Evolutionary conservation across 2,329 filamentous ascomycete species (phyloP), one percentile per base, ranked within the genome.

Genomic region (Talaromyces verruculosus): DNA sequence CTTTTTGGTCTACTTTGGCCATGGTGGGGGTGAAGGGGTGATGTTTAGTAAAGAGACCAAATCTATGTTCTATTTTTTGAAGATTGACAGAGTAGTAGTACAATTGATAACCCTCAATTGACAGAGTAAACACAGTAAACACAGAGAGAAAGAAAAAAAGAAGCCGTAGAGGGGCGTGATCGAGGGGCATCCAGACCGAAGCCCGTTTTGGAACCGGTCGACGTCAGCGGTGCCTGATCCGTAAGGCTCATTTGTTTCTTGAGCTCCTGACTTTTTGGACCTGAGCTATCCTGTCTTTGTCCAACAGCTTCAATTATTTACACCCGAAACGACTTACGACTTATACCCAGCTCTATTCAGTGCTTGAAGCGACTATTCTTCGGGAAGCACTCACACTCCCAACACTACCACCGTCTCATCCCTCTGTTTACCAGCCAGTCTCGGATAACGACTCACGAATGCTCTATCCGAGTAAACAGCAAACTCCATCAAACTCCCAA

Each of bases 1-100:
- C 84, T 79, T 90, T 91, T 69, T 91, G 87, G 75, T 90, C 85
- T 76, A 89, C 87, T 75, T 87, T 82, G 69, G 83, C 84, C 88
- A 91, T 90, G 70, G 76, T 84, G 22, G 22, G 22, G 22, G 22
- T 22, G 22, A 22, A 1, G 2, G 79, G 69, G 28, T 37, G 10
- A 13, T 55, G 30, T 35, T 7, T 37, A 22, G 51, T 51, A 15
- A 17, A 51, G 22, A 22, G 22, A 22, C 22, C 22, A 22, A 22
- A 22, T 22, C 22, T 22, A 22, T 22, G 22, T 22, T 22, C 22
- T 22, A 22, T 22, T 22, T 22, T 22, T 22, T 22, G 22, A 22
- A 22, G 22, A 22, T 22, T 22, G 22, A 22, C 30, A 57, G 11
- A 22, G 15, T 4, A 19, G 33, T 7, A 53, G 49, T 17, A 30